These are phyloP conservation scores for Aspergillus fumigatus DNA, from an alignment of 2,329 filamentous ascomycete species.

Conservation along the genomic window DNA sequence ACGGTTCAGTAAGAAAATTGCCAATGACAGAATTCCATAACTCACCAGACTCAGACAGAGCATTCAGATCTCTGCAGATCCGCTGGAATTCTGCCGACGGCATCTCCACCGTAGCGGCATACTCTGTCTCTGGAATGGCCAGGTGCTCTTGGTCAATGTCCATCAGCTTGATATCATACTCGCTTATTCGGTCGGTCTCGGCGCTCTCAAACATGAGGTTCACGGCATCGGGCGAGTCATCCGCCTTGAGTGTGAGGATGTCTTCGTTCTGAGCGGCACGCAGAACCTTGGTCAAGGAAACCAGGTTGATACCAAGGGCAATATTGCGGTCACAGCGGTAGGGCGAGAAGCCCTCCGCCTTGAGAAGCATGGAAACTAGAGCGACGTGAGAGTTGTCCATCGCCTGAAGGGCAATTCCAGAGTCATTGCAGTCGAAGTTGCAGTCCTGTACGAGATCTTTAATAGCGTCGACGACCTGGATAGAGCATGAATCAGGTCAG, in stretches of 20 bases:
- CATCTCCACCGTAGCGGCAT: slow-evolving; percentile 86
- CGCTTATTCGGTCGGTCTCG: slow-evolving; percentile 84
- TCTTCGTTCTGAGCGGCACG: slow-evolving; percentile 92
- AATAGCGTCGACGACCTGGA: slow-evolving; percentile 93
- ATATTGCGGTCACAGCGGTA: slow-evolving; percentile 99
- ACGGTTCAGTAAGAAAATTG: slow-evolving; percentile 16
- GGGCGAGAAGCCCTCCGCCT: slow-evolving; percentile 87
- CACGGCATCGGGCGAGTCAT: slow-evolving; percentile 91
- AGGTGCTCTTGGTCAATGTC: slow-evolving; percentile 99
- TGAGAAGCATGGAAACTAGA: slow-evolving; percentile 97
- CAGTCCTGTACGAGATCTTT: slow-evolving; percentile 99
- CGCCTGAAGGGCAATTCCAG: slow-evolving; percentile 92
- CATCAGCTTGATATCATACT: slow-evolving; percentile 99
- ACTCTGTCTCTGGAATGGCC: slow-evolving; percentile 98
- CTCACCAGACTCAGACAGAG: slow-evolving; percentile 92
- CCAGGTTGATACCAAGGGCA: slow-evolving; percentile 93
- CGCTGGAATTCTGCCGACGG: slow-evolving; percentile 85
- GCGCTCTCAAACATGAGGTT: slow-evolving; percentile 93
- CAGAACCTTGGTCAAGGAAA: slow-evolving; percentile 94
- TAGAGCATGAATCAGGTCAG: slow-evolving; percentile 8
- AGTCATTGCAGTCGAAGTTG: slow-evolving; percentile 99
- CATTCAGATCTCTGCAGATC: slow-evolving; percentile 87
- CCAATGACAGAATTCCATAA: slow-evolving; percentile 8
- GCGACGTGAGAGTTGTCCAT: slow-evolving; percentile 99
- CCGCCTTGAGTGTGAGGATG: slow-evolving; percentile 92